Evolutionary conservation across 208 protist genomes (phyloP).

Genomic region (Chromosphaera perkinsii): DNA sequence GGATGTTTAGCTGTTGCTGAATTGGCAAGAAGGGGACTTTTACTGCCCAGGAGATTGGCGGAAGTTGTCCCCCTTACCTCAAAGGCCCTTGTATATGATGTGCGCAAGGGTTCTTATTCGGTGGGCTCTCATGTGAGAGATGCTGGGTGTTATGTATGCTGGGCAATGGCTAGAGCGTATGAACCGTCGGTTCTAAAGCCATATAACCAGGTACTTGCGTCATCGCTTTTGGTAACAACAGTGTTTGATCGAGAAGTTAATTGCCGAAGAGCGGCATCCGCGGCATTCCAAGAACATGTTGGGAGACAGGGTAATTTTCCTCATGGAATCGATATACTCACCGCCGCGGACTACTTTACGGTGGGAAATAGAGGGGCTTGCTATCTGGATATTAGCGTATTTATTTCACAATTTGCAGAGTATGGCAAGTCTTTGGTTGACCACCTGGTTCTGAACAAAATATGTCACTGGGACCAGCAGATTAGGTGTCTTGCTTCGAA

Average conservation of each 20-base stretch:
- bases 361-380: slow-evolving; percentile 77
- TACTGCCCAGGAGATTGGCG: slow-evolving; percentile 51
- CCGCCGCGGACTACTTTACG: slow-evolving; percentile 88
- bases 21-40: slow-evolving; percentile 81
- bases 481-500: slow-evolving; percentile 73
- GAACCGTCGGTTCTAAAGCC: slow-evolving; percentile 49
- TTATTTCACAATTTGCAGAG: slow-evolving; percentile 51
- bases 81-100: slow-evolving; percentile 80
- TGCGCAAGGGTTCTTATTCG: slow-evolving; percentile 81
- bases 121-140: slow-evolving; percentile 94
- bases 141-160: slow-evolving; percentile 93
- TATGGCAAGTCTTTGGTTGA: slow-evolving; percentile 76
- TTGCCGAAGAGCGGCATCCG: slow-evolving; percentile 64
- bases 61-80: slow-evolving; percentile 69
- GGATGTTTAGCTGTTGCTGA: slow-evolving; percentile 88
- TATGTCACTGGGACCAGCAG: slow-evolving; percentile 70
- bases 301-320: slow-evolving; percentile 79
- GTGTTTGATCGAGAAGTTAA: slow-evolving; percentile 71
- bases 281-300: slow-evolving; percentile 73
- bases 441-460: slow-evolving; percentile 72
- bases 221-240: slow-evolving; percentile 43
- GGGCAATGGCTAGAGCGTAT: slow-evolving; percentile 95
- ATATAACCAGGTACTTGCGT: slow-evolving; percentile 30
- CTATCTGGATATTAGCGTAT: slow-evolving; percentile 72
- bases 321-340: slow-evolving; percentile 91